phyloP scores from a whole-genome alignment of 1,284 basidiomycete genomes.

The Anthracocystis walkeri region DNA sequence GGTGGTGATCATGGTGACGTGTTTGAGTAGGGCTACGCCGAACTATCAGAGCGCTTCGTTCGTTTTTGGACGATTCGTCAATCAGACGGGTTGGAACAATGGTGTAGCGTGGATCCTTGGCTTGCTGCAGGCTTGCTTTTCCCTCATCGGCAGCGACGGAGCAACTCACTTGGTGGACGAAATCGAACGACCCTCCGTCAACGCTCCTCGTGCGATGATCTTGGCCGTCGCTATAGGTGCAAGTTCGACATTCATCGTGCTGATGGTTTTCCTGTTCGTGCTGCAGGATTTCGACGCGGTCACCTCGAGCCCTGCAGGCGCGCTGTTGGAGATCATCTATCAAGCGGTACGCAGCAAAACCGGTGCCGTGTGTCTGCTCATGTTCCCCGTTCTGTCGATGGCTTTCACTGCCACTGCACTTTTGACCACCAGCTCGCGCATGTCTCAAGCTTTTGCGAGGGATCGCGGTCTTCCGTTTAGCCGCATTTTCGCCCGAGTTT shows the following conservation, averaged over 20 bases:
- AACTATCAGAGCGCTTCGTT: slow-evolving; percentile 70
- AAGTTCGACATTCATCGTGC: slow-evolving; percentile 75
- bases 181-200: slow-evolving; percentile 74
- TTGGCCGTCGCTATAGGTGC: slow-evolving; percentile 77
- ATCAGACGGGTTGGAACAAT: slow-evolving; percentile 72
- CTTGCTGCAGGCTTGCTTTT: slow-evolving; percentile 71
- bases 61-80: slow-evolving; percentile 71
- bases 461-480: slow-evolving; percentile 78
- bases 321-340: slow-evolving; percentile 78
- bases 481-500: slow-evolving; percentile 73
- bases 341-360: slow-evolving; percentile 75
- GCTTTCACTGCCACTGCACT: slow-evolving; percentile 60
- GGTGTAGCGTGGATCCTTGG: slow-evolving; percentile 72
- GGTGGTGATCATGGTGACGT: slow-evolving; percentile 70
- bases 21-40: slow-evolving; percentile 67
- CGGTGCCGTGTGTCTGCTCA: slow-evolving; percentile 75
- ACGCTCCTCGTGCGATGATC: slow-evolving; percentile 76
- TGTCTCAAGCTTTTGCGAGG: slow-evolving; percentile 79
- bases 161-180: slow-evolving; percentile 75
- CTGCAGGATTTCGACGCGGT: slow-evolving; percentile 75
- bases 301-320: slow-evolving; percentile 73
- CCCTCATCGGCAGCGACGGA: slow-evolving; percentile 66
- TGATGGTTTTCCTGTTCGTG: slow-evolving; percentile 79
- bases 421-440: slow-evolving; percentile 75
- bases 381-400: slow-evolving; percentile 71